Percentiles rank a stretch among this genome's conserved stretches.
Evolutionary conservation across 805 yeast species (phyloP).

Genomic region (Nakazawaea molendinolei): DNA sequence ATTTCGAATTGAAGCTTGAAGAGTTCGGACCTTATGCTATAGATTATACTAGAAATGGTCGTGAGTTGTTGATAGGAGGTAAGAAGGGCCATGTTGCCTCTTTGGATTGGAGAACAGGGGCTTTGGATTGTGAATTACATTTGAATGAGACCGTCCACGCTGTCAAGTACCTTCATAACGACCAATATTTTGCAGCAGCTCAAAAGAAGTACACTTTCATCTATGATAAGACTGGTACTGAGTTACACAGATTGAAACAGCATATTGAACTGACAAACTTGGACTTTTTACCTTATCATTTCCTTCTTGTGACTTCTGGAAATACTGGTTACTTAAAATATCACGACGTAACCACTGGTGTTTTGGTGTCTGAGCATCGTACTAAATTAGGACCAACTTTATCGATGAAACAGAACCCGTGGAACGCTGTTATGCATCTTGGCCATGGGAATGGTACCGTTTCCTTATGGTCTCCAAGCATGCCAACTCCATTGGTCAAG

Average conservation of each 20-base stretch:
- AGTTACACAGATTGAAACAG: slow-evolving; percentile 83
- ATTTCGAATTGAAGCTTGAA: slow-evolving; percentile 62
- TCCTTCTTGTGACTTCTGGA: slow-evolving; percentile 80
- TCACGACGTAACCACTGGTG: slow-evolving; percentile 94
- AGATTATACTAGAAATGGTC: slow-evolving; percentile 84
- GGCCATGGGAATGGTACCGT: slow-evolving; percentile 94
- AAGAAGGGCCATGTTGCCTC: slow-evolving; percentile 92
- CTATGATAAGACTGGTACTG: slow-evolving; percentile 87
- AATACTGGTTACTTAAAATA: slow-evolving; percentile 83
- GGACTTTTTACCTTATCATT: slow-evolving; percentile 91
- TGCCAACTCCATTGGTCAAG: slow-evolving; percentile 80
- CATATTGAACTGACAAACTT: slow-evolving; percentile 80
- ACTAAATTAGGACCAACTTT: slow-evolving; percentile 89
- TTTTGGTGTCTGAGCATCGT: slow-evolving; percentile 71
- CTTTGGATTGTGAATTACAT: slow-evolving; percentile 72
- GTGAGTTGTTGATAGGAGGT: slow-evolving; percentile 80
- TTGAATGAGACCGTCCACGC: slow-evolving; percentile 86
- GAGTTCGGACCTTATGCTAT: slow-evolving; percentile 83
- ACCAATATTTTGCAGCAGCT: slow-evolving; percentile 93
- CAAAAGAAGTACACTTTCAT: slow-evolving; percentile 92
- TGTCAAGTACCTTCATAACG: slow-evolving; percentile 85
- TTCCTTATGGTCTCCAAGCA: slow-evolving; percentile 87
- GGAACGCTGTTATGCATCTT: slow-evolving; percentile 90
- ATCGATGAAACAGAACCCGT: slow-evolving; percentile 84
- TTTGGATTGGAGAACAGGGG: slow-evolving; percentile 92